Base-by-base conservation (phyloP, 306 rosid genomes). In the Prunus dulcis region DNA sequence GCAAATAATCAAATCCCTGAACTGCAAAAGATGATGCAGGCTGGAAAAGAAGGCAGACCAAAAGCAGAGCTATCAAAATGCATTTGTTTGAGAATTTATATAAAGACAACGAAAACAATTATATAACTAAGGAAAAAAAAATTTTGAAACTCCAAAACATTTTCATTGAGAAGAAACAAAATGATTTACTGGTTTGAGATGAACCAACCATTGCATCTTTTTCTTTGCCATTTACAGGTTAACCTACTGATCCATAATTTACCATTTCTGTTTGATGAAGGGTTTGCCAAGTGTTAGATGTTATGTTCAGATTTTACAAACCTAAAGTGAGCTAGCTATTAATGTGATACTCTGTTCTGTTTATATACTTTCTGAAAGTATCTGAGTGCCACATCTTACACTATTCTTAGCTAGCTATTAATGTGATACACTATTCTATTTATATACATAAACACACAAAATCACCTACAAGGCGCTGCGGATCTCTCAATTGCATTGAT, bases 1-100 rank as follows among this genome's bases (percentile, higher is more conserved):
- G 92, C 80, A 95, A 71, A 83, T 84, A 75, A 79, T 88, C 84
- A 90, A 90, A 90, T 77, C 98, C 98, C 65, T 82, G 92, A 84
- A 92, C 97, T 69, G 83, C 73, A 51, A 83, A 80, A 86, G 91
- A 87, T 18, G 93, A 81, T 28, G 62, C 38, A 47, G 96, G 88
- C 97, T 91, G 91, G 72, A 86, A 82, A 81, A 68, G 46, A 75
- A 84, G 78, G 71, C 38, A 62, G 23, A 67, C 73, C 78, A 79
- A 76, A 76, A 80, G 67, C 27, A 27, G 18, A 55, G 70, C 34
- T 43, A 34, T 83, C 58, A 78, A 79, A 43, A 75, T 77, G 23
- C 74, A 68, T 72, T 41, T 69, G 23, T 64, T 70, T 75, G 56
- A 60, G 63, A 22, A 80, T 49, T 28, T 14, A 60, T 56, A 41